Percentiles rank a stretch among this genome's conserved stretches.
Evolutionary conservation across 306 rosid genomes (phyloP).

Genomic region (Cucurbita pepo): DNA sequence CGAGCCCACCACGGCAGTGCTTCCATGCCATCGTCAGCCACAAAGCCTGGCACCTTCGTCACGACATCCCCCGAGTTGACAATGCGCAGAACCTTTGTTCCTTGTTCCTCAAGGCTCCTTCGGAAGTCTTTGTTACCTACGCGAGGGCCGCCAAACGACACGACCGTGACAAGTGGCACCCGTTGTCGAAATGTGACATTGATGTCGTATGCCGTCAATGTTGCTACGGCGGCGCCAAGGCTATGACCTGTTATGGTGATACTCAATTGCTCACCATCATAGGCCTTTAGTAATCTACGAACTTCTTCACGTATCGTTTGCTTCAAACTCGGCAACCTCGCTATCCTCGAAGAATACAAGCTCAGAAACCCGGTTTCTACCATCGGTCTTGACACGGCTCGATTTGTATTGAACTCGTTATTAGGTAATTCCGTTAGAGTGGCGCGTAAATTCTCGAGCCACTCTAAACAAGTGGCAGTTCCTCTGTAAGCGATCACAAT

Average conservation of each 20-base stretch:
- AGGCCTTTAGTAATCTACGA: slow-evolving; percentile 15
- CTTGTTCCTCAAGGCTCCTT: slow-evolving; percentile 22
- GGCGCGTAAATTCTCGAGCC: slow-evolving; percentile 53
- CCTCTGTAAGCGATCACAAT: slow-evolving; percentile 45
- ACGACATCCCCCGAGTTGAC: slow-evolving; percentile 57
- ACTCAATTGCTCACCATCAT: slow-evolving; percentile 27
- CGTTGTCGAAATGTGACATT: slow-evolving; percentile 5
- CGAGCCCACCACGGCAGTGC: slow-evolving; percentile 28
- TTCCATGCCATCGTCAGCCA: slow-evolving; percentile 8
- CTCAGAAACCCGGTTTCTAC: slow-evolving; percentile 54
- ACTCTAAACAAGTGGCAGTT: slow-evolving; percentile 46
- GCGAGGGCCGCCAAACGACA: slow-evolving; percentile 72
- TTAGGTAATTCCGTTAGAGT: slow-evolving; percentile 19
- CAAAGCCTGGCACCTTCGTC: slow-evolving; percentile 51
- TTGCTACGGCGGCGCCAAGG: slow-evolving; percentile 52
- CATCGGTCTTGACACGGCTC: slow-evolving; percentile 15
- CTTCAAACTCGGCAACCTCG: slow-evolving; percentile 20
- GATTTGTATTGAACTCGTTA: neutral
- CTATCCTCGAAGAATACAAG: slow-evolving; percentile 23
- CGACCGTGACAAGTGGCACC: slow-evolving; percentile 40
- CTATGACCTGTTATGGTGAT: slow-evolving; percentile 61
- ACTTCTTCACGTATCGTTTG: slow-evolving; percentile 28
- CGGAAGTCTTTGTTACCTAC: slow-evolving; percentile 39
- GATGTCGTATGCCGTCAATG: slow-evolving; percentile 26
- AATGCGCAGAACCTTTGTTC: slow-evolving; percentile 40